Conservation (phyloP, 768 basidiomycete genomes). For the Suillus weaverae region DNA sequence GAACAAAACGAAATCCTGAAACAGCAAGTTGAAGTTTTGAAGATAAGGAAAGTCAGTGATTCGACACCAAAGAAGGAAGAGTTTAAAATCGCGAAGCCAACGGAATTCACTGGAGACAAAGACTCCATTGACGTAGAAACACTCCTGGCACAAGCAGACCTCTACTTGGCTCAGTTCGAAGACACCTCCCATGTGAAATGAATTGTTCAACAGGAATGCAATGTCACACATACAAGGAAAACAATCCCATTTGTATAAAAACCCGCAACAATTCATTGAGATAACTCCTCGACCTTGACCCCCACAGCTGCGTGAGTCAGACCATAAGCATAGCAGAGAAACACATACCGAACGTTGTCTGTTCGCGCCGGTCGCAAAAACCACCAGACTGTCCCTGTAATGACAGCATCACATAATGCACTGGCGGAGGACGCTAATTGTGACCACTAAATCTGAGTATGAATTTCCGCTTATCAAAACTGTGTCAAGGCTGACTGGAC, state of each 20-base stretch:
- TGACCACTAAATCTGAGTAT: conserved; percentile 7
- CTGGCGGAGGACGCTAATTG: conserved; percentile 13
- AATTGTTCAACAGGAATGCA: not conserved
- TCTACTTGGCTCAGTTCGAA: too few species aligned
- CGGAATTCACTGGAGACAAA: too few species aligned
- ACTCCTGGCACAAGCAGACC: too few species aligned
- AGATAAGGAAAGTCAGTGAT: too few species aligned
- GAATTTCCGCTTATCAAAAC: not conserved
- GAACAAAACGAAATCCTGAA: too few species aligned
- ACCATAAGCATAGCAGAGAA: not conserved
- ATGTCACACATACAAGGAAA: conserved; percentile 17
- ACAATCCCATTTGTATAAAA: conserved; percentile 22
- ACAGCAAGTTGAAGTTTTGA: not conserved
- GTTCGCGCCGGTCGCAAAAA: conserved; percentile 16
- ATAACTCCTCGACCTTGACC: conserved; percentile 4
- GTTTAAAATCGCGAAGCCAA: too few species aligned
- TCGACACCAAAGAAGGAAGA: too few species aligned
- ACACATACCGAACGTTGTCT: conserved; percentile 13
- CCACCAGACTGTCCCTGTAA: conserved; percentile 17
- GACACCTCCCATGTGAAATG: not conserved
- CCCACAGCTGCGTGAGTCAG: conserved; percentile 1
- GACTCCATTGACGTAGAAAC: too few species aligned
- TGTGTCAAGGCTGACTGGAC: conserved; percentile 5
- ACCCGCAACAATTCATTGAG: conserved; percentile 13
- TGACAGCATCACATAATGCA: conserved; percentile 20